A percentile compares a stretch with the other conserved stretches of the same genome.
Evolutionary conservation across 148 eudicot species (phyloP).

Genomic region (Talinum fruticosum): DNA sequence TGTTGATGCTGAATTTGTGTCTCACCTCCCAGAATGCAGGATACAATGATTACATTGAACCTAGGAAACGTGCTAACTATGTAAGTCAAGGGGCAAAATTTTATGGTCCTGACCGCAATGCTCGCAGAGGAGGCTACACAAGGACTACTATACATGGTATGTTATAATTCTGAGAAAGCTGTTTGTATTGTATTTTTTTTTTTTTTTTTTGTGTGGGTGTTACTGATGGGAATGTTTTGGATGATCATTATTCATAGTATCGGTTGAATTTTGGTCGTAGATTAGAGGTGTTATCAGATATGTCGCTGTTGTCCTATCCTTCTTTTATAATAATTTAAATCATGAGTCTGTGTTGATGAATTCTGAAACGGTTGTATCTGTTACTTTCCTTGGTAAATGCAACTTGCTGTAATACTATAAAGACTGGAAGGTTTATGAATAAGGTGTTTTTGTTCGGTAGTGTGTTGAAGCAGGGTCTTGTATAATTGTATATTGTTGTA

Average conservation of each 20-base stretch:
- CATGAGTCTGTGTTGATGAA: too few relatives aligned
- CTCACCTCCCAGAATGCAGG: conserved; percentile 44
- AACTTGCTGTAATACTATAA: too few relatives aligned
- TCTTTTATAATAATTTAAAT: too few relatives aligned
- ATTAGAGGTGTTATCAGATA: not conserved
- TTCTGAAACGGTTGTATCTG: too few relatives aligned
- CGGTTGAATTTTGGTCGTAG: not conserved
- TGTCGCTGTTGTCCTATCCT: not conserved
- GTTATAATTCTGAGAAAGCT: not conserved
- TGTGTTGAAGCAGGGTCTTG: not conserved
- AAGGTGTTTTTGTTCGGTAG: not conserved
- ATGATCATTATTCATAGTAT: not conserved
- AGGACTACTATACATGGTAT: conserved; percentile 50
- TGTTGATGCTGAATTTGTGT: conserved; percentile 11
- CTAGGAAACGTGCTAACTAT: conserved; percentile 44
- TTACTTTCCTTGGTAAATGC: not conserved
- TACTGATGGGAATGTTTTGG: not conserved
- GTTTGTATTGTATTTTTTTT: not conserved
- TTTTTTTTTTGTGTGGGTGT: not conserved
- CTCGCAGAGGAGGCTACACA: conserved; percentile 46
- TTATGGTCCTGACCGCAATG: conserved; percentile 41
- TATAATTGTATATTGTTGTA: not conserved
- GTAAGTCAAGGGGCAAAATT: conserved; percentile 34
- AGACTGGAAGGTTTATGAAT: not conserved
- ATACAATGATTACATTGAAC: conserved; percentile 39